Evolutionary conservation across 208 protist species (phyloP).

Genomic region (Trypanosoma melophagium): DNA sequence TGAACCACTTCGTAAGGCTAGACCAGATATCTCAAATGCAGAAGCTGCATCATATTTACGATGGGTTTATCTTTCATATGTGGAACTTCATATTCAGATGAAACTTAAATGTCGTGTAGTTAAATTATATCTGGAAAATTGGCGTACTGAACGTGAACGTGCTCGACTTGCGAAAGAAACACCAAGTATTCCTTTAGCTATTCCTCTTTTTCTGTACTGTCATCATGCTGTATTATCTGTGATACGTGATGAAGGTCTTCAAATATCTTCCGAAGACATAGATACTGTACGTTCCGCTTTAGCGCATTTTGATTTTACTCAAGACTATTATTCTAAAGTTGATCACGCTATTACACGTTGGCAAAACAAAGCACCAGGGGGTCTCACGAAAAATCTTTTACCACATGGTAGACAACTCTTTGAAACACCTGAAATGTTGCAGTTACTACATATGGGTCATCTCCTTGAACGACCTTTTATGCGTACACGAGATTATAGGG

Average conservation of each 20-base stretch:
- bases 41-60: conserved; percentile 63
- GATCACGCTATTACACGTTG: conserved; percentile 61
- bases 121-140: conserved; percentile 73
- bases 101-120: conserved; percentile 72
- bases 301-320: conserved; percentile 74
- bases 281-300: conserved; percentile 73
- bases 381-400: conserved; percentile 42
- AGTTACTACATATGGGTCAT: conserved; percentile 91
- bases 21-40: conserved; percentile 47
- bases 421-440: conserved; percentile 75
- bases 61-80: conserved; percentile 76
- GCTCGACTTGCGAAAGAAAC: conserved; percentile 55
- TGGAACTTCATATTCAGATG: conserved; percentile 74
- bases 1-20: conserved; percentile 48
- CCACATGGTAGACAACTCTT: conserved; percentile 46
- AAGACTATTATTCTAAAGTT: conserved; percentile 74
- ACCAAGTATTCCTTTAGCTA: conserved; percentile 58
- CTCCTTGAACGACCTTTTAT: conserved; percentile 83
- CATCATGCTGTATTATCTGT: conserved; percentile 74
- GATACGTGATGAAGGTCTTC: conserved; percentile 60
- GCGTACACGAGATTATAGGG: conserved; percentile 73
- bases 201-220: conserved; percentile 79
- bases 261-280: conserved; percentile 64
- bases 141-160: conserved; percentile 74
- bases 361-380: conserved; percentile 48